A percentile compares a stretch with the other conserved stretches of the same genome.
Conservation (phyloP, 768 basidiomycete species). For the Naganishia vishniacii region DNA sequence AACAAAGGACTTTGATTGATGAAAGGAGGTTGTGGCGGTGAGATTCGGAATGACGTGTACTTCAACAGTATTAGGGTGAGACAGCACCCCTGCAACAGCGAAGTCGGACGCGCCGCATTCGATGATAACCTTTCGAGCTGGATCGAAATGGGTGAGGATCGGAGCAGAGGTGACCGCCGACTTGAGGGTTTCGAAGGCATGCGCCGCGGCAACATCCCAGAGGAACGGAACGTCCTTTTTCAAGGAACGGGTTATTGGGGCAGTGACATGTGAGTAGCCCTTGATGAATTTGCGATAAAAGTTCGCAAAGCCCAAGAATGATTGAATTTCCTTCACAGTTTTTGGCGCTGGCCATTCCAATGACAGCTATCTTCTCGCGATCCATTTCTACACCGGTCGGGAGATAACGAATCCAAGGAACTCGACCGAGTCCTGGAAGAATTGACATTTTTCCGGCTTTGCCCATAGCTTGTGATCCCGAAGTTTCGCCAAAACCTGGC, state of each 20-base stretch:
- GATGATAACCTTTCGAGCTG: background rate
- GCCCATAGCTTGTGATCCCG: slow-evolving; percentile 24
- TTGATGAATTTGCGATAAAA: slow-evolving; percentile 53
- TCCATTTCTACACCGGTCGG: slow-evolving; percentile 45
- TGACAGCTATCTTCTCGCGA: slow-evolving; percentile 49
- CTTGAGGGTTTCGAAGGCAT: slow-evolving; percentile 31
- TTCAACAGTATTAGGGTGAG: too few species aligned
- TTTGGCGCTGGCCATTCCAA: slow-evolving; percentile 51
- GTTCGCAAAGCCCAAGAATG: slow-evolving; percentile 54
- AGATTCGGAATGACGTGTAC: too few species aligned
- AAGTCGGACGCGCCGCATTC: slow-evolving; percentile 25
- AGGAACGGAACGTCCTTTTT: slow-evolving; percentile 30
- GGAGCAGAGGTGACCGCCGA: slow-evolving; percentile 26
- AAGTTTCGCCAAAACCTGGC: slow-evolving; percentile 31
- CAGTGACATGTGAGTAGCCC: slow-evolving; percentile 47
- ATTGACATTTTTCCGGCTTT: slow-evolving; percentile 35
- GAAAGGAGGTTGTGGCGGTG: too few species aligned
- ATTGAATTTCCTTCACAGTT: slow-evolving; percentile 48
- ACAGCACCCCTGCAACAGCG: slow-evolving; percentile 10
- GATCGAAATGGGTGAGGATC: slow-evolving; percentile 21
- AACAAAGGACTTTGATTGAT: too few species aligned
- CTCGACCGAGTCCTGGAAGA: slow-evolving; percentile 25
- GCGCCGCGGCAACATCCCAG: background rate
- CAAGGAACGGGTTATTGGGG: slow-evolving; percentile 30
- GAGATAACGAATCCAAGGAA: slow-evolving; percentile 33